Evolutionary conservation across 176 grass and related monocot species (phyloP).

Genomic region (Bolboschoenus planiculmis): DNA sequence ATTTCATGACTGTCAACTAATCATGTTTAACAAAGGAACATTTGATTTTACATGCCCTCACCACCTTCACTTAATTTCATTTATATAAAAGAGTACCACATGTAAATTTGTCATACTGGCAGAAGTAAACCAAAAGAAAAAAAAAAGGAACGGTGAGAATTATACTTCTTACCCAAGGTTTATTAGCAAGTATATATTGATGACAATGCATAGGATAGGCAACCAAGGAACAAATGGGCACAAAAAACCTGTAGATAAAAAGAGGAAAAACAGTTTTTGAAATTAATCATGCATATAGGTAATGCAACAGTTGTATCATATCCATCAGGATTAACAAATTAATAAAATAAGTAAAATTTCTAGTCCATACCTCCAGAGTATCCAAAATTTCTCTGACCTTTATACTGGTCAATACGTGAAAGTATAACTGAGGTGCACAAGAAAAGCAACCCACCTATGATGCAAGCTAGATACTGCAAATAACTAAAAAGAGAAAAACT

Average conservation of each 20-base stretch:
- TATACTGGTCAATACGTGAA: conserved; percentile 42
- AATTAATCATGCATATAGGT: conserved; percentile 10
- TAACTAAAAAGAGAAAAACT: conserved; percentile 24
- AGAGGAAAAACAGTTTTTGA: not conserved
- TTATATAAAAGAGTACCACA: not conserved
- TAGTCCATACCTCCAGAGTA: conserved; percentile 38
- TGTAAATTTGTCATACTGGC: not conserved
- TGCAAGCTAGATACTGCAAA: conserved; percentile 24
- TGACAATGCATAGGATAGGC: conserved; percentile 59
- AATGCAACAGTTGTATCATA: not conserved
- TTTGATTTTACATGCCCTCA: not conserved
- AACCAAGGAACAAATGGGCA: conserved; percentile 77
- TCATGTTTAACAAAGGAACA: not conserved
- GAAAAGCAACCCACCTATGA: conserved; percentile 34
- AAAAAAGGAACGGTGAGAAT: not conserved
- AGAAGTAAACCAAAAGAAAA: not conserved
- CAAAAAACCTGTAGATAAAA: conserved; percentile 49
- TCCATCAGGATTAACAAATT: not conserved
- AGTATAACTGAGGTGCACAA: conserved; percentile 30
- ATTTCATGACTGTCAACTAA: not conserved
- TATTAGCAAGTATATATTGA: conserved; percentile 74
- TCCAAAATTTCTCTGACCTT: conserved; percentile 25
- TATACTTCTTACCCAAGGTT: conserved; percentile 34
- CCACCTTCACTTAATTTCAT: not conserved
- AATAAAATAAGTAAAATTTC: not conserved